These are phyloP conservation scores for Westerdykella aurantiaca DNA, from an alignment of 2,329 filamentous ascomycete genomes.

Conservation along the genomic window DNA sequence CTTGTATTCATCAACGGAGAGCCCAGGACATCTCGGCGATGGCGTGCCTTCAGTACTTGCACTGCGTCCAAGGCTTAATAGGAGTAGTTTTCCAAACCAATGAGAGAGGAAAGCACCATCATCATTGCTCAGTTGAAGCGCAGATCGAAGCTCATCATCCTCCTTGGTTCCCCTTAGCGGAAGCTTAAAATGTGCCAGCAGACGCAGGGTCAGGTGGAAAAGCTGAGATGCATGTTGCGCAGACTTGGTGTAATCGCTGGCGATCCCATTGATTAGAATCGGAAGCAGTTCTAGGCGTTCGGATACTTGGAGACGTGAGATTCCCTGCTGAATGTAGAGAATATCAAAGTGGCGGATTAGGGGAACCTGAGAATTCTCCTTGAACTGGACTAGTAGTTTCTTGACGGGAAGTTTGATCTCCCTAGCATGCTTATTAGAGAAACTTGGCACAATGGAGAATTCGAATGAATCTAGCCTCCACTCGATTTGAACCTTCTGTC, in stretches of 20 bases:
- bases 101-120: slow-evolving; percentile 70
- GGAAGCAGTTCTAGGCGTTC: slow-evolving; percentile 71
- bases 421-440: slow-evolving; percentile 18
- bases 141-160: slow-evolving; percentile 61
- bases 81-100: slow-evolving; percentile 71
- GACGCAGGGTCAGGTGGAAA: slow-evolving; percentile 75
- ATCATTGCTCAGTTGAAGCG: slow-evolving; percentile 60
- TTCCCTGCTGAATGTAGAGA: slow-evolving; percentile 80
- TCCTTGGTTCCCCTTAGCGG: slow-evolving; percentile 74
- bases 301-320: slow-evolving; percentile 53
- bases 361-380: slow-evolving; percentile 59
- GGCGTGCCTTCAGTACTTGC: slow-evolving; percentile 33
- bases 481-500: too few relatives aligned
- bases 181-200: slow-evolving; percentile 65
- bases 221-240: slow-evolving; percentile 57
- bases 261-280: slow-evolving; percentile 61
- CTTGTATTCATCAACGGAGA: slow-evolving; percentile 59
- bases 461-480: background rate
- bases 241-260: slow-evolving; percentile 52
- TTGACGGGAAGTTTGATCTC: slow-evolving; percentile 74
- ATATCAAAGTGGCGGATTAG: slow-evolving; percentile 85
- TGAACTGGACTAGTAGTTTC: slow-evolving; percentile 84
- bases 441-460: background rate
- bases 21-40: slow-evolving; percentile 50
- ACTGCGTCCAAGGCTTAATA: slow-evolving; percentile 49